A percentile compares a stretch with the other conserved stretches of the same genome.
Evolutionary conservation across 148 eudicot genomes (phyloP).

Genomic region (Camellia lanceoleosa): DNA sequence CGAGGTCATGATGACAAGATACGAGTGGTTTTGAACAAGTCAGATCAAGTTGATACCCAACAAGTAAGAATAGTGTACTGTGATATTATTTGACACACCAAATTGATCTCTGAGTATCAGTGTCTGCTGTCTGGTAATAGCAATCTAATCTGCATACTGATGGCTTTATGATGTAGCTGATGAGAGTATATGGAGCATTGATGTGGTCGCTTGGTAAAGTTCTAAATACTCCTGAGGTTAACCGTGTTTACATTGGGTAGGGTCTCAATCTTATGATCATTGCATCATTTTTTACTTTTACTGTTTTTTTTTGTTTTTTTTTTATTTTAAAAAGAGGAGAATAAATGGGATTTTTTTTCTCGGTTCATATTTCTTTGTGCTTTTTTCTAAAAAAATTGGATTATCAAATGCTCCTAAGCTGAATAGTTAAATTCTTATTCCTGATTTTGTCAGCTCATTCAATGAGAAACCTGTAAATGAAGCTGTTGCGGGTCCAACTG

Average conservation of each 20-base stretch:
- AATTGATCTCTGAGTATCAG: background rate
- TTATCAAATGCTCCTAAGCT: background rate
- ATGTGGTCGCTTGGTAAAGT: conserved; percentile 99
- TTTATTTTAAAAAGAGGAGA: too few species aligned
- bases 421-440: background rate
- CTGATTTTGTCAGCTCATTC: conserved; percentile 56
- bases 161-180: conserved; percentile 51
- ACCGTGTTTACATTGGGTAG: conserved; percentile 96
- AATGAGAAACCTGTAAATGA: conserved; percentile 84
- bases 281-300: background rate
- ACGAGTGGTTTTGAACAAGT: conserved; percentile 89
- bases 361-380: background rate
- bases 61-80: conserved; percentile 47
- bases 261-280: background rate
- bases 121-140: background rate
- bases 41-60: conserved; percentile 97
- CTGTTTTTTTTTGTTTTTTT: background rate
- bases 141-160: background rate
- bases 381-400: background rate
- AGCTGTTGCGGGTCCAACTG: conserved; percentile 70
- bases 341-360: background rate
- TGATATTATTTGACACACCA: background rate
- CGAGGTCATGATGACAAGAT: conserved; percentile 98
- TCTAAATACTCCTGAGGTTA: conserved; percentile 92
- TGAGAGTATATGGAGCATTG: conserved; percentile 98